Base-by-base conservation (phyloP, 192 early-diverging fungal species). In the Funneliformis mosseae region DNA sequence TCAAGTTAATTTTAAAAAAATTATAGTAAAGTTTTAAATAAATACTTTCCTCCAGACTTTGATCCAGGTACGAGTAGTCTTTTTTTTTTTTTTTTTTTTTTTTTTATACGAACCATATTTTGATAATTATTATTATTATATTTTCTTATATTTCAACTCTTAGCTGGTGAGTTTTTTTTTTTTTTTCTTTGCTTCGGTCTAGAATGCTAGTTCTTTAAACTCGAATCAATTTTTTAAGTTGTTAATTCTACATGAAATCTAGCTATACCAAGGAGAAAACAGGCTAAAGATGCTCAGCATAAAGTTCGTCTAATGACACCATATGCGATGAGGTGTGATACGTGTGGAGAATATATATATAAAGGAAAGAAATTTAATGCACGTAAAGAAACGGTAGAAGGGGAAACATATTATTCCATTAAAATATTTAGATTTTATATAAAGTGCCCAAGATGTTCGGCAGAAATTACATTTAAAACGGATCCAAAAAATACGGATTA, bases 301-400 rank as follows among this genome's bases (percentile, higher is more conserved):
- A 99, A 97, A 80, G 98, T 99, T 25, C 96, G 98, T 28, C 91
- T 99, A 27, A 98, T 98, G 94, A 92, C 98, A 5, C 98, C 98
- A 8, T 99, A 97, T 82, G 97, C 98, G 3, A 99, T 99, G 98
- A 94, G 94, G 59, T 99, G 98, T 87, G 89, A 89, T 55, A 94
- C 94, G 8, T 98, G 98, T 77, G 96, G 97, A 11, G 96, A 99
- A 79, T 99, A 95, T 87, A 94, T 99, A 60, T 96, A 95, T 86
- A 97, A 97, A 84, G 95, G 96, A 39, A 99, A 97, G 81, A 99
- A 99, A 78, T 98, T 99, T 88, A 98, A 99, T 83, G 97, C 97
- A 38, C 88, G 95, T 60, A 99, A 99, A 83, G 97, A 99, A 81
- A 89, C 92, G 1, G 93, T 92, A 5, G 85, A 92, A 60, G 90